Percentiles rank a stretch among this genome's conserved stretches.
These are phyloP conservation scores for Francoa sonchifolia DNA, from an alignment of 441 rosid genomes.

Conservation along the genomic window DNA sequence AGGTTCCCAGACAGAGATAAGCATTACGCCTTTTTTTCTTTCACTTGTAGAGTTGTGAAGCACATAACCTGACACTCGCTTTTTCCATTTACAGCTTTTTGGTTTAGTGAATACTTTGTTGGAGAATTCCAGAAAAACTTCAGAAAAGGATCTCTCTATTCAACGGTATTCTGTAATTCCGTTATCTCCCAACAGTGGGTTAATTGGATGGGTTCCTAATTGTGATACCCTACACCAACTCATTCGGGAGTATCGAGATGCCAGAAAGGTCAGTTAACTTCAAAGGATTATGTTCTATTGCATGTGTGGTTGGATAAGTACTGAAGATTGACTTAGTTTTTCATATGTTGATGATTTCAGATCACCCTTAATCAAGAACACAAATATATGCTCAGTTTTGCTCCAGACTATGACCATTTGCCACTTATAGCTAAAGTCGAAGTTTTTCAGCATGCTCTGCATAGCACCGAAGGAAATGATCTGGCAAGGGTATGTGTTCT, in stretches of 20 bases:
- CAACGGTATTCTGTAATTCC: constrained; percentile 91
- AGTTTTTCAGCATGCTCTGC: constrained; percentile 84
- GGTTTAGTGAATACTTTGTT: constrained; percentile 92
- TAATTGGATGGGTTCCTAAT: constrained; percentile 95
- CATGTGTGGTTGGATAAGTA: too few relatives aligned
- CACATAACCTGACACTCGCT: constrained; percentile 7
- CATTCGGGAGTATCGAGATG: constrained; percentile 91
- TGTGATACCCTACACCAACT: constrained; percentile 95
- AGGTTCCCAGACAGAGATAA: not conserved
- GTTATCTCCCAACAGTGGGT: constrained; percentile 91
- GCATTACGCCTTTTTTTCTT: not conserved
- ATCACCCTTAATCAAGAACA: constrained; percentile 88
- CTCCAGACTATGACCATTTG: constrained; percentile 89
- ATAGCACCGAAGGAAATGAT: constrained; percentile 94
- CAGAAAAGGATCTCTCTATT: constrained; percentile 88
- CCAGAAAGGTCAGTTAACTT: constrained; percentile 58
- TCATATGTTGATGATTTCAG: constrained; percentile 36
- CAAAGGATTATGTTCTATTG: constrained; percentile 5
- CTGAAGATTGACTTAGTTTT: constrained; percentile 6
- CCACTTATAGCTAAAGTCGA: constrained; percentile 93
- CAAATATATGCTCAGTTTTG: constrained; percentile 81
- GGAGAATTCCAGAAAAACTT: constrained; percentile 80
- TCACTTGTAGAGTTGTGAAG: too few relatives aligned
- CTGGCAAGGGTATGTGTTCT: constrained; percentile 57
- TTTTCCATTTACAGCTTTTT: constrained; percentile 74